Percentiles rank a stretch among this genome's conserved stretches.
Evolutionary conservation across 495 filamentous ascomycete genomes (phyloP).

Genomic region (Annulohypoxylon stygium): DNA sequence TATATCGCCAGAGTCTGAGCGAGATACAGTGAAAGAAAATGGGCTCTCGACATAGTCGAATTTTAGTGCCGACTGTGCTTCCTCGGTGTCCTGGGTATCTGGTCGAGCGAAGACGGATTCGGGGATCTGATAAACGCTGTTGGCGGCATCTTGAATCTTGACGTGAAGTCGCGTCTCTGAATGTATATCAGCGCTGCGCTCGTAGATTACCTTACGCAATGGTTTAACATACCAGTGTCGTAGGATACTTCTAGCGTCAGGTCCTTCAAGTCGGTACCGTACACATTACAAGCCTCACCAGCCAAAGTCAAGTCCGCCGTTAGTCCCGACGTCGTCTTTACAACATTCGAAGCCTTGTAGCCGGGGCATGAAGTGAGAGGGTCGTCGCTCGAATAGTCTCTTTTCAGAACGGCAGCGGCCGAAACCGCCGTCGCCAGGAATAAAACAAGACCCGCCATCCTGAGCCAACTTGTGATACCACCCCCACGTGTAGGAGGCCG

Average conservation of each 20-base stretch:
- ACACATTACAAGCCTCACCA: constrained; percentile 76
- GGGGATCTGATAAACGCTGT: constrained; percentile 84
- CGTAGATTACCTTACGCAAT: not conserved
- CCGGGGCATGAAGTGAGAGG: constrained; percentile 70
- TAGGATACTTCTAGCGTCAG: constrained; percentile 80
- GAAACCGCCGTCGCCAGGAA: constrained; percentile 48
- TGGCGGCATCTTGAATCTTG: constrained; percentile 81
- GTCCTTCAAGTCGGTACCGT: constrained; percentile 75
- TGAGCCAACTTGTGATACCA: constrained; percentile 7
- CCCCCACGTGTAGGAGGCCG: constrained; percentile 18
- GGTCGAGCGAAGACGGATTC: constrained; percentile 77
- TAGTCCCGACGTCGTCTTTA: constrained; percentile 62
- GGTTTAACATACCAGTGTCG: constrained; percentile 72
- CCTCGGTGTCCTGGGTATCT: constrained; percentile 36
- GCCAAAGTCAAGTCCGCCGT: constrained; percentile 77
- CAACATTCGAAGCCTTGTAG: constrained; percentile 76
- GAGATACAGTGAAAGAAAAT: constrained; percentile 81
- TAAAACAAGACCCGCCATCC: constrained; percentile 46
- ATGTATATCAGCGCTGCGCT: constrained; percentile 27
- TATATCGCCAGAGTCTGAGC: constrained; percentile 72
- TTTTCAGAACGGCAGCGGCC: constrained; percentile 43
- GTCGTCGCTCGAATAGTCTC: constrained; percentile 46
- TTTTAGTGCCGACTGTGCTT: constrained; percentile 63
- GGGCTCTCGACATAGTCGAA: constrained; percentile 76
- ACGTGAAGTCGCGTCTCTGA: constrained; percentile 83